phyloP scores from a whole-genome alignment of 208 protist genomes.

The Leishmania major region DNA sequence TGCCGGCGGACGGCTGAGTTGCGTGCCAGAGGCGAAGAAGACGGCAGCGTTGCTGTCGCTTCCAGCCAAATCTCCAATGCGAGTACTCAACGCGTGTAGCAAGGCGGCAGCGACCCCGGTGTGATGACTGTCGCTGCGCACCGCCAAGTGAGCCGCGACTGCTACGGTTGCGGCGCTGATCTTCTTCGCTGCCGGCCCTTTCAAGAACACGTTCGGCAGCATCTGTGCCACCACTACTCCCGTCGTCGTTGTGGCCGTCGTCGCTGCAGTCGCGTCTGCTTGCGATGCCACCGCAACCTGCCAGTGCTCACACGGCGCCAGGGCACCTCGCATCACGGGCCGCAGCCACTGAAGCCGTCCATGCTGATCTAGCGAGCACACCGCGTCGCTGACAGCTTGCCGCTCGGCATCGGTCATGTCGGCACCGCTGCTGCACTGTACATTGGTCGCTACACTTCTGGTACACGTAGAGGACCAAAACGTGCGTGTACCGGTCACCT shows the following conservation, averaged over 20 bases:
- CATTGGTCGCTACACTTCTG: not conserved
- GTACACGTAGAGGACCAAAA: conserved; percentile 14
- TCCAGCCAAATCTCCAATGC: conserved; percentile 4
- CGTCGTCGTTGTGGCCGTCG: conserved; percentile 3
- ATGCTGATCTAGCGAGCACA: conserved; percentile 24
- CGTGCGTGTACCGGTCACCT: not conserved
- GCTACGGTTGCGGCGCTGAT: conserved; percentile 25
- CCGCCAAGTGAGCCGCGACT: conserved; percentile 42
- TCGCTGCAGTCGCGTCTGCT: conserved; percentile 2
- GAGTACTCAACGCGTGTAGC: conserved; percentile 29
- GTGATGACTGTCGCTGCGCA: conserved; percentile 27
- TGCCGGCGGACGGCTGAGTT: conserved; percentile 46
- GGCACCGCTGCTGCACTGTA: conserved; percentile 25
- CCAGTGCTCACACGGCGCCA: conserved; percentile 20
- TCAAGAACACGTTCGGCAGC: conserved; percentile 17
- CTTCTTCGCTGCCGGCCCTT: conserved; percentile 16
- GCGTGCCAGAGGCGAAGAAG: conserved; percentile 48
- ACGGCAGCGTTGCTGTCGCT: conserved; percentile 25
- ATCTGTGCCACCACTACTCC: conserved; percentile 31
- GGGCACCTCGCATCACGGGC: conserved; percentile 23
- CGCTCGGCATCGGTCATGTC: conserved; percentile 27
- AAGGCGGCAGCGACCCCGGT: conserved; percentile 40
- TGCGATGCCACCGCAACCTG: conserved; percentile 21
- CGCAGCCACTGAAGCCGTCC: conserved; percentile 29
- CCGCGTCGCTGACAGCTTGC: conserved; percentile 25